Evolutionary conservation across 1,284 basidiomycete species (phyloP).

Genomic region (Trametes hirsuta): DNA sequence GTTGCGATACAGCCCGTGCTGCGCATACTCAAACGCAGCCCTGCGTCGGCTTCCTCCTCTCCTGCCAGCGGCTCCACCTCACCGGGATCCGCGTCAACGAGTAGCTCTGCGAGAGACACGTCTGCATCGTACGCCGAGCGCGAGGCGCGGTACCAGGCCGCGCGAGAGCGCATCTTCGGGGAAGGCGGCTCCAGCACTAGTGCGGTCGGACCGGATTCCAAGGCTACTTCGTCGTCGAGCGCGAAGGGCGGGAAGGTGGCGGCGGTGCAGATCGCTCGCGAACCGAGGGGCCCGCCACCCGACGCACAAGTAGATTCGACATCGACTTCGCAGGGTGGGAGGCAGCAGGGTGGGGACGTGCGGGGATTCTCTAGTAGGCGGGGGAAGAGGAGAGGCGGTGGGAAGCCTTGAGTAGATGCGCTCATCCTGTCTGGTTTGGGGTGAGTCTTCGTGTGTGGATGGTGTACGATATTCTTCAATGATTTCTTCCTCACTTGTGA

Average conservation of each 20-base stretch:
- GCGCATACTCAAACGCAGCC: slow-evolving; percentile 42
- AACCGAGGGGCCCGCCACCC: slow-evolving; percentile 13
- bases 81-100: neutral
- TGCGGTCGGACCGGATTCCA: neutral
- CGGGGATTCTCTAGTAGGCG: slow-evolving; percentile 15
- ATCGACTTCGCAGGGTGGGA: neutral
- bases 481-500: no score
- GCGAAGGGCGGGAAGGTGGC: neutral
- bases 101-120: slow-evolving; percentile 2
- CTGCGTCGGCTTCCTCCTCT: slow-evolving; percentile 23
- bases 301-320: no score
- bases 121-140: slow-evolving; percentile 38
- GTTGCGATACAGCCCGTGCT: slow-evolving; percentile 41
- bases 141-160: slow-evolving; percentile 43
- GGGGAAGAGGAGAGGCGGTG: slow-evolving; percentile 13
- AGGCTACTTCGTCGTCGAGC: neutral
- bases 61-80: neutral
- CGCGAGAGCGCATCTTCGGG: slow-evolving; percentile 42
- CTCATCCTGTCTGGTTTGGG: neutral
- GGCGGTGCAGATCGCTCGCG: slow-evolving; percentile 14
- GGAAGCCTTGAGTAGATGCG: neutral
- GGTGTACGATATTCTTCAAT: no score
- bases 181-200: neutral
- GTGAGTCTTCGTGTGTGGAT: no score
- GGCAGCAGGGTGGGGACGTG: neutral